Percentiles rank a stretch among this genome's conserved stretches.
Evolutionary conservation across 441 rosid genomes (phyloP).

Genomic region (Croton laevigatus): DNA sequence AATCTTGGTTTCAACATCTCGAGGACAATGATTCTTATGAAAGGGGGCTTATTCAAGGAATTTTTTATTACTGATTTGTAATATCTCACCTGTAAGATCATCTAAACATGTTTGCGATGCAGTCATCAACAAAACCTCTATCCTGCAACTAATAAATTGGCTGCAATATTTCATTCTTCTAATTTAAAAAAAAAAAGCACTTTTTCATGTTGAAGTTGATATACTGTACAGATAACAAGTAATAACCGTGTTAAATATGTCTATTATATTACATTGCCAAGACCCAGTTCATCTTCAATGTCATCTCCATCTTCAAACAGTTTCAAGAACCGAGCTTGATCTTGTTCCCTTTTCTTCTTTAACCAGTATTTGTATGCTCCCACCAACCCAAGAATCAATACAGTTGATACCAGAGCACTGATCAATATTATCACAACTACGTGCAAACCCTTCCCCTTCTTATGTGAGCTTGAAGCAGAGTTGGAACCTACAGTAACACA

Average conservation of each 20-base stretch:
- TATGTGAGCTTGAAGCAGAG: slow-evolving; percentile 24
- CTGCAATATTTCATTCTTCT: slow-evolving; percentile 3
- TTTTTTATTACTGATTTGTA: slow-evolving; percentile 43
- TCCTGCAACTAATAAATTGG: neutral
- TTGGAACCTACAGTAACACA: slow-evolving; percentile 30
- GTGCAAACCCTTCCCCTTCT: slow-evolving; percentile 33
- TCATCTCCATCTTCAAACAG: slow-evolving; percentile 92
- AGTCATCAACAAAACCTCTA: neutral
- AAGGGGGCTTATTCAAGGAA: slow-evolving; percentile 25
- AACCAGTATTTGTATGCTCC: slow-evolving; percentile 53
- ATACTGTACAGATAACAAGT: slow-evolving; percentile 33
- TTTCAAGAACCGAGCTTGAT: slow-evolving; percentile 85
- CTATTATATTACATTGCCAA: slow-evolving; percentile 36
- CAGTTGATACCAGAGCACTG: slow-evolving; percentile 35
- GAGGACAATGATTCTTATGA: slow-evolving; percentile 23
- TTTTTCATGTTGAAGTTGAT: no score
- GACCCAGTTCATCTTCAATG: slow-evolving; percentile 75
- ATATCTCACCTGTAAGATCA: slow-evolving; percentile 1
- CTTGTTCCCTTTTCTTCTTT: slow-evolving; percentile 75
- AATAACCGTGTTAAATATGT: slow-evolving; percentile 10
- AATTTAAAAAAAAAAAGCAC: no score
- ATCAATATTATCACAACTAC: slow-evolving; percentile 43
- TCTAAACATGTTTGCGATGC: neutral
- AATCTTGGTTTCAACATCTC: slow-evolving; percentile 21
- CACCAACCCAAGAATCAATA: slow-evolving; percentile 43